phyloP scores from a whole-genome alignment of 2,329 filamentous ascomycete genomes.

The Fusarium algeriense region DNA sequence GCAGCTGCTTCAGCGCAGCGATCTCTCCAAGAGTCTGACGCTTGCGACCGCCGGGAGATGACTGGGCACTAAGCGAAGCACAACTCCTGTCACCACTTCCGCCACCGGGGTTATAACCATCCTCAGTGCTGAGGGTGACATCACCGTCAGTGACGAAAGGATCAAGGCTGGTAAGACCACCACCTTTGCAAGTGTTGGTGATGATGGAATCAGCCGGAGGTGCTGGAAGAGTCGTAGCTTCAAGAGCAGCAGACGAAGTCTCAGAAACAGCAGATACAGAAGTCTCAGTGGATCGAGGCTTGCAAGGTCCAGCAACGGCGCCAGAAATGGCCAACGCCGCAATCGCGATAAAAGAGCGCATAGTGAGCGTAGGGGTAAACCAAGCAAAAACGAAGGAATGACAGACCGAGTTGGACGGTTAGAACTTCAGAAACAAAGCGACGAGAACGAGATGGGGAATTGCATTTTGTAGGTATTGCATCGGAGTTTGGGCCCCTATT shows the following conservation, averaged over 20 bases:
- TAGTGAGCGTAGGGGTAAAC: slow-evolving; percentile 6
- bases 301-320: slow-evolving; percentile 26
- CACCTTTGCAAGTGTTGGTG: slow-evolving; percentile 11
- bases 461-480: neutral
- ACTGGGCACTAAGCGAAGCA: slow-evolving; percentile 1
- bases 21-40: slow-evolving; percentile 1
- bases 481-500: neutral
- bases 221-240: neutral
- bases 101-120: slow-evolving; percentile 7
- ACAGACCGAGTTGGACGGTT: slow-evolving; percentile 35
- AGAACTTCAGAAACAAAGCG: neutral
- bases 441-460: too few species aligned
- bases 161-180: slow-evolving; percentile 11
- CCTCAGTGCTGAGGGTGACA: neutral
- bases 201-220: slow-evolving; percentile 3
- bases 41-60: neutral
- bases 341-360: slow-evolving; percentile 33
- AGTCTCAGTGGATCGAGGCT: slow-evolving; percentile 8
- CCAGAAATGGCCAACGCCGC: slow-evolving; percentile 34
- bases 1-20: slow-evolving; percentile 5
- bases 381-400: slow-evolving; percentile 9
- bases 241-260: neutral
- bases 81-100: slow-evolving; percentile 7
- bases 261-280: neutral
- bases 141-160: neutral